Base-by-base conservation (phyloP, 2,329 filamentous ascomycete species). In the Endothia cerciana region DNA sequence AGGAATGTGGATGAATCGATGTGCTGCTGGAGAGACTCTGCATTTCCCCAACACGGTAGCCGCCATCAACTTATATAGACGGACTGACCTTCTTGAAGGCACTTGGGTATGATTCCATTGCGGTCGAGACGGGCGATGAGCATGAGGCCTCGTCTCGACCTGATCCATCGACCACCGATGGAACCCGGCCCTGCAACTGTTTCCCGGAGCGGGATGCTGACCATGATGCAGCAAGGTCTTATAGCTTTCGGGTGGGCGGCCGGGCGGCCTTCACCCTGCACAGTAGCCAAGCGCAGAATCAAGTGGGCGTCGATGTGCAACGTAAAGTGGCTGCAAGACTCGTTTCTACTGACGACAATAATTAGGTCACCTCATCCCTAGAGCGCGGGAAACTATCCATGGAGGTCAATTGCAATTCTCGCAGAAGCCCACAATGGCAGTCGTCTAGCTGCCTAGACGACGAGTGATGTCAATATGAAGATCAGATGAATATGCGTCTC, bases 31-130 rank as follows among this genome's bases (percentile, higher is more conserved):
- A 56, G 17, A 38, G 6, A 56, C 22, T 13, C n/a, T 30, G 11
- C 45, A 30, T 17, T 25, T 7, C 6, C 13, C 22, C 3, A 15
- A 51, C 33, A 5, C 5, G 47, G 25, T 28, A 15, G 47, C 13
- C 25, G 22, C 22, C 28, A 15, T 51, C 47, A 51, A 51, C 47
- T 51, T 51, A 51, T 51, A 51, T 51, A 51, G 47, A 51, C 22
- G 22, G 25, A 51, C 13, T 13, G 17, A 28, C 47, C 22, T 51
- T 30, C 11, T 47, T 11, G 19, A 28, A 51, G 47, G 13, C 28
- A 1, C 28, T 30, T 30, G 22, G 47, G 33, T 7, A 5, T 30
- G 25, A 11, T 22, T 28, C 13, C 4, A 51, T 51, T 13, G 11
- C 5, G 13, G 22, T 28, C 47, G 47, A 51, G 47, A 51, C 47